A percentile compares a stretch with the other conserved stretches of the same genome.
These are phyloP conservation scores for Phytophthora kernoviae DNA, from an alignment of 352 stramenopile genomes.

Conservation along the genomic window DNA sequence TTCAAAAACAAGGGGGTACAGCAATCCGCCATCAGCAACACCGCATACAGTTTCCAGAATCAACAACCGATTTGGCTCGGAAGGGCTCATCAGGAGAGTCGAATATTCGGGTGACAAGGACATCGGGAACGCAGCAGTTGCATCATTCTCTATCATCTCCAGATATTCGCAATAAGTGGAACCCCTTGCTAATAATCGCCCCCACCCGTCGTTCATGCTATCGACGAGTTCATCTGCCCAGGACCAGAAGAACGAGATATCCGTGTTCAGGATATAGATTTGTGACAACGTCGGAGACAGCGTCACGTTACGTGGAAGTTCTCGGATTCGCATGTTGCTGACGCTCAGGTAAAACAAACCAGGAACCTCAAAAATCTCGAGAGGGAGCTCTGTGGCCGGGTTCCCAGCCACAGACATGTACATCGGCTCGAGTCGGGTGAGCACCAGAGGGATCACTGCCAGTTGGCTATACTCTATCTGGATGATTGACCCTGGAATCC, in stretches of 20 bases:
- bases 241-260: conserved; percentile 19
- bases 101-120: conserved; percentile 7
- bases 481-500: conserved; percentile 12
- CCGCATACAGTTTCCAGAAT: conserved; percentile 6
- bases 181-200: neutral
- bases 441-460: conserved; percentile 7
- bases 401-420: conserved; percentile 37
- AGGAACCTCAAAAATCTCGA: conserved; percentile 23
- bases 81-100: conserved; percentile 13
- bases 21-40: too few species aligned
- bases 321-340: conserved; percentile 20
- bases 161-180: conserved; percentile 20
- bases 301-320: conserved; percentile 26
- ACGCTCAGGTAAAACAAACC: conserved; percentile 18
- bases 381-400: conserved; percentile 27
- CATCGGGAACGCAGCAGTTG: conserved; percentile 3
- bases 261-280: neutral
- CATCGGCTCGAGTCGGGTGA: conserved; percentile 16
- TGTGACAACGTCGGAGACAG: neutral
- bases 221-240: conserved; percentile 5
- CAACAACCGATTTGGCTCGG: conserved; percentile 1
- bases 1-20: conserved; percentile 8
- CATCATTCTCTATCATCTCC: conserved; percentile 8
- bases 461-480: conserved; percentile 32
- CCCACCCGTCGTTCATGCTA: neutral